These are phyloP conservation scores for Cutaneotrichosporon sp. DNA, from an alignment of 1,284 basidiomycete species.

Conservation along the genomic window DNA sequence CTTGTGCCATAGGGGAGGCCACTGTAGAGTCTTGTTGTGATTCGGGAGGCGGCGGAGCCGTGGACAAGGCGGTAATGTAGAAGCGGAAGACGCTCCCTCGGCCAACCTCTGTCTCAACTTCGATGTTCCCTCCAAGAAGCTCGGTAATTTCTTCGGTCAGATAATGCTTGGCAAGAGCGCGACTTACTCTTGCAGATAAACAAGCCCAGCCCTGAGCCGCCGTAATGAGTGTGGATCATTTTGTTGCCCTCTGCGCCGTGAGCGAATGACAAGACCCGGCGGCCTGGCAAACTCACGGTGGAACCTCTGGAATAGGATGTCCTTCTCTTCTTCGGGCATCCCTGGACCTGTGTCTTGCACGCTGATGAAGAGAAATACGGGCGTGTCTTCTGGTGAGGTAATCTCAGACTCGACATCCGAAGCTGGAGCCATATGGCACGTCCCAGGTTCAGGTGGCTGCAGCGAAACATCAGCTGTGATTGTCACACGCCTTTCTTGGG, in stretches of 20 bases:
- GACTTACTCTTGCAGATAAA: constrained; percentile 26
- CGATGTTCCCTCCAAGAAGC: constrained; percentile 31
- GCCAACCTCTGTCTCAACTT: constrained; percentile 25
- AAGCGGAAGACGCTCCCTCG: constrained; percentile 48
- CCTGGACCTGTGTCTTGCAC: constrained; percentile 36
- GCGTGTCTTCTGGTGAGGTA: constrained; percentile 1
- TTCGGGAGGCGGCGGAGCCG: too few relatives aligned
- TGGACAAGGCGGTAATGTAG: constrained; percentile 23
- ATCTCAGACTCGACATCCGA: too few relatives aligned
- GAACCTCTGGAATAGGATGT: constrained; percentile 27
- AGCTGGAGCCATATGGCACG: too few relatives aligned
- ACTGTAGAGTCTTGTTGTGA: background rate
- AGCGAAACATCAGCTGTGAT: constrained; percentile 20
- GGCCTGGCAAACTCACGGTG: constrained; percentile 7
- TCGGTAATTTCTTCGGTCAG: constrained; percentile 23
- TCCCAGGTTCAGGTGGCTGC: constrained; percentile 13
- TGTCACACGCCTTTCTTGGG: constrained; percentile 19
- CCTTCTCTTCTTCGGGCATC: constrained; percentile 20
- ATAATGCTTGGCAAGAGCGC: too few relatives aligned
- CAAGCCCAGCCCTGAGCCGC: constrained; percentile 35
- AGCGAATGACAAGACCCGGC: too few relatives aligned
- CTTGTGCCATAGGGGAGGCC: too few relatives aligned
- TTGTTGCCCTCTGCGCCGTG: constrained; percentile 17
- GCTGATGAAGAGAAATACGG: constrained; percentile 22
- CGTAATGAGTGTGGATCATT: constrained; percentile 31